phyloP scores from a whole-genome alignment of 2,329 filamentous ascomycete genomes.

The Nannizzia gypsea region DNA sequence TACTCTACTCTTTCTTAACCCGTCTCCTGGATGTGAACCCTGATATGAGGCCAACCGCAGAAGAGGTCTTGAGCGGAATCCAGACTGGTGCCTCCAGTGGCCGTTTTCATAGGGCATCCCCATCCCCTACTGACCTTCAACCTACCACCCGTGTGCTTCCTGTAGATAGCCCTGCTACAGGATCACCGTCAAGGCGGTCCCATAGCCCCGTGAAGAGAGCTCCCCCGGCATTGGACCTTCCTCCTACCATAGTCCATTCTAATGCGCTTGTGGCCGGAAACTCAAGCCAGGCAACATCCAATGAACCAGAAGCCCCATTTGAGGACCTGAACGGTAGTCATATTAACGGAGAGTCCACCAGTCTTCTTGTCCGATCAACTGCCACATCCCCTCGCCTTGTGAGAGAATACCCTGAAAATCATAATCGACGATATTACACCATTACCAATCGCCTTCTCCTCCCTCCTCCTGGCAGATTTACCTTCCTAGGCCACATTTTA shows the following conservation, averaged over 20 bases:
- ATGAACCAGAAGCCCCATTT: neutral
- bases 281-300: neutral
- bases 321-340: neutral
- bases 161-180: constrained; percentile 24
- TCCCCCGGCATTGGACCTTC: neutral
- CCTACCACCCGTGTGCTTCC: constrained; percentile 28
- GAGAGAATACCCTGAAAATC: neutral
- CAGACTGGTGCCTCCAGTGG: constrained; percentile 40
- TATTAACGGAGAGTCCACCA: neutral
- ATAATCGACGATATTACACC: constrained; percentile 5
- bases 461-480: constrained; percentile 30
- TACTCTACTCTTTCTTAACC: constrained; percentile 75
- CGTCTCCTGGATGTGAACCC: constrained; percentile 68
- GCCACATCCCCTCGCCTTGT: constrained; percentile 1
- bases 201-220: constrained; percentile 16
- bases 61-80: constrained; percentile 70
- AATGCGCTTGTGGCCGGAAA: neutral
- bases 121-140: constrained; percentile 24
- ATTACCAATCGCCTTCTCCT: constrained; percentile 28
- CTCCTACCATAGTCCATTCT: neutral
- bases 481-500: constrained; percentile 19
- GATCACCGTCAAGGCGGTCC: constrained; percentile 14
- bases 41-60: constrained; percentile 64
- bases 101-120: constrained; percentile 26
- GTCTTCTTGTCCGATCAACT: neutral